phyloP scores from a whole-genome alignment of 257 asterid species.

The Solanum virginianum region DNA sequence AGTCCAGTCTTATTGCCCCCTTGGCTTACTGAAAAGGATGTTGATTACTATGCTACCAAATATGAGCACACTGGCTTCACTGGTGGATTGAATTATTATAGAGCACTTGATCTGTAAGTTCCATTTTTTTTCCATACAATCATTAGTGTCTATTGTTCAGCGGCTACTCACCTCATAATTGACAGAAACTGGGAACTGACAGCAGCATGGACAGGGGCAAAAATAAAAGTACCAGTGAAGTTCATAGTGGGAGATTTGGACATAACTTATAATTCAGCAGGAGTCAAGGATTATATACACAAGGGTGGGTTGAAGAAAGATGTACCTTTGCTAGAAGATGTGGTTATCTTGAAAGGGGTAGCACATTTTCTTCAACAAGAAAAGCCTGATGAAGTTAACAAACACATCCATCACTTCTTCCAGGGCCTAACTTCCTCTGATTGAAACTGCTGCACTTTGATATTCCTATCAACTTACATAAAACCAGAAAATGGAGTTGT shows the following conservation, averaged over 20 bases:
- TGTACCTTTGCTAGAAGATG: slow-evolving; percentile 9
- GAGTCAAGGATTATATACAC: neutral
- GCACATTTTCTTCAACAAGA: slow-evolving; percentile 10
- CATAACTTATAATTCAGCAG: neutral
- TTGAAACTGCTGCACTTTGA: neutral
- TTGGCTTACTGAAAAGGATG: slow-evolving; percentile 59
- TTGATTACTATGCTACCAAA: slow-evolving; percentile 39
- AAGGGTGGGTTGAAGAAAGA: slow-evolving; percentile 6
- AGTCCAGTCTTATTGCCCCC: slow-evolving; percentile 16
- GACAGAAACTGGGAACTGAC: slow-evolving; percentile 14
- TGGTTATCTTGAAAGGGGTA: slow-evolving; percentile 5
- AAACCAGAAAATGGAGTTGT: neutral
- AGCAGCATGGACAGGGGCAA: slow-evolving; percentile 11
- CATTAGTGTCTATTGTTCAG: too few relatives aligned
- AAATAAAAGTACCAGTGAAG: slow-evolving; percentile 11
- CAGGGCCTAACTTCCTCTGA: neutral
- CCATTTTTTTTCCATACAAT: neutral
- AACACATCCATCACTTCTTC: slow-evolving; percentile 2
- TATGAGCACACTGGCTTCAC: slow-evolving; percentile 62
- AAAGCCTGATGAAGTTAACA: neutral
- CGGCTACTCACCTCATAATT: too few relatives aligned
- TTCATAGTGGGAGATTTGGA: slow-evolving; percentile 12
- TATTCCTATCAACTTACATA: neutral
- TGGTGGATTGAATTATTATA: slow-evolving; percentile 70
- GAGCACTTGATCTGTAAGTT: slow-evolving; percentile 40